phyloP scores from a whole-genome alignment of 805 yeast genomes.

The Ogataea paraovalis region DNA sequence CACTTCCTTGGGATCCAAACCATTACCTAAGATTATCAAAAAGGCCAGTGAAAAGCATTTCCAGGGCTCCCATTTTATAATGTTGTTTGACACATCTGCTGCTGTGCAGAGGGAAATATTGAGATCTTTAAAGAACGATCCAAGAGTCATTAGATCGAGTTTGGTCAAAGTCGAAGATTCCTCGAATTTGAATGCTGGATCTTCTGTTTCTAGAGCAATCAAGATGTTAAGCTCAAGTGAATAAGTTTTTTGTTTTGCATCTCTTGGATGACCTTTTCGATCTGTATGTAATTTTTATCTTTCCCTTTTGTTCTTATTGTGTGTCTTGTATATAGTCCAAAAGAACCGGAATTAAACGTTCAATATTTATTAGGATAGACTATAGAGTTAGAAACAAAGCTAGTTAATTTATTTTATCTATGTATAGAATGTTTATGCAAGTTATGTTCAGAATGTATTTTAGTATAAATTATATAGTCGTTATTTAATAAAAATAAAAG shows the following conservation, averaged over 20 bases:
- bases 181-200: constrained; percentile 49
- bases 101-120: constrained; percentile 82
- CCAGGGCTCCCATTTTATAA: constrained; percentile 82
- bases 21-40: constrained; percentile 74
- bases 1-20: constrained; percentile 71
- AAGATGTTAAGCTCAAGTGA: constrained; percentile 17
- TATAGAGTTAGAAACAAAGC: too few relatives aligned
- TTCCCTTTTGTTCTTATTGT: not conserved
- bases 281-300: not conserved
- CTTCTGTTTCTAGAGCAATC: constrained; percentile 49
- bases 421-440: not conserved
- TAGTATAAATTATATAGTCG: not conserved
- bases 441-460: not conserved
- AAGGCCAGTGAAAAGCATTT: constrained; percentile 87
- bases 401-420: too few relatives aligned
- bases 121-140: constrained; percentile 79
- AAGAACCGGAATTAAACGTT: not conserved
- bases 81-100: constrained; percentile 83
- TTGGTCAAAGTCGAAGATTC: constrained; percentile 60
- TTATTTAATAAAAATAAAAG: not conserved
- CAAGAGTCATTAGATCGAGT: constrained; percentile 80
- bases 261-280: too few relatives aligned
- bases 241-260: not conserved
- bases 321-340: not conserved
- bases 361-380: too few relatives aligned